These are phyloP conservation scores for Westerdykella aurantiaca DNA, from an alignment of 2,329 filamentous ascomycete species.

Conservation along the genomic window DNA sequence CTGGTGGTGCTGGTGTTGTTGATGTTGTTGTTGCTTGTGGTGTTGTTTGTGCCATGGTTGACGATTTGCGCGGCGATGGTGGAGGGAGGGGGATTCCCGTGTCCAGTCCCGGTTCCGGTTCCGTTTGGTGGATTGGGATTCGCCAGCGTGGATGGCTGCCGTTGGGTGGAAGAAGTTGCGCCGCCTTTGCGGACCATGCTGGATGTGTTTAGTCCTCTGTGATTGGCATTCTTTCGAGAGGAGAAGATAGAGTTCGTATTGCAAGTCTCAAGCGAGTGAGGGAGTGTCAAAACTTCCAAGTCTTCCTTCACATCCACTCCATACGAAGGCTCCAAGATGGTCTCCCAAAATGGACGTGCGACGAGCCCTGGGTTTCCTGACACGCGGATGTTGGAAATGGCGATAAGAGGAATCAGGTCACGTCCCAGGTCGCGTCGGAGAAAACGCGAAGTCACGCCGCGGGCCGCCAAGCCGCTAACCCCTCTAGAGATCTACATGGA, in stretches of 20 bases:
- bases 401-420: too few species aligned
- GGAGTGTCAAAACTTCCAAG: neutral
- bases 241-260: neutral
- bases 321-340: too few species aligned
- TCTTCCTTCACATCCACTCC: neutral
- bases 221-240: constrained; percentile 15
- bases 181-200: constrained; percentile 41
- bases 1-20: too few species aligned
- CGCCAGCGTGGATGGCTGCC: constrained; percentile 15
- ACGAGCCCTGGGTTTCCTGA: too few species aligned
- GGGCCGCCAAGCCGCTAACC: constrained; percentile 5
- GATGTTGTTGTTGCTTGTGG: too few species aligned
- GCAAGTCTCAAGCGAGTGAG: neutral
- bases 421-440: constrained; percentile 1
- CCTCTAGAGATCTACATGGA: neutral
- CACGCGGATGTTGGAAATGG: too few species aligned
- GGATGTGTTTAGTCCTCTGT: constrained; percentile 12
- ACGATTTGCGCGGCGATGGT: constrained; percentile 85
- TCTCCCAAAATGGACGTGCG: too few species aligned
- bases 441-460: constrained; percentile 5
- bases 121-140: constrained; percentile 17
- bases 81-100: constrained; percentile 52
- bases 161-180: constrained; percentile 20
- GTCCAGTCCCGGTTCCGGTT: constrained; percentile 6
- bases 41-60: constrained; percentile 64